Conservation (phyloP, 345 rosid genomes). For the Microcos paniculata region DNA sequence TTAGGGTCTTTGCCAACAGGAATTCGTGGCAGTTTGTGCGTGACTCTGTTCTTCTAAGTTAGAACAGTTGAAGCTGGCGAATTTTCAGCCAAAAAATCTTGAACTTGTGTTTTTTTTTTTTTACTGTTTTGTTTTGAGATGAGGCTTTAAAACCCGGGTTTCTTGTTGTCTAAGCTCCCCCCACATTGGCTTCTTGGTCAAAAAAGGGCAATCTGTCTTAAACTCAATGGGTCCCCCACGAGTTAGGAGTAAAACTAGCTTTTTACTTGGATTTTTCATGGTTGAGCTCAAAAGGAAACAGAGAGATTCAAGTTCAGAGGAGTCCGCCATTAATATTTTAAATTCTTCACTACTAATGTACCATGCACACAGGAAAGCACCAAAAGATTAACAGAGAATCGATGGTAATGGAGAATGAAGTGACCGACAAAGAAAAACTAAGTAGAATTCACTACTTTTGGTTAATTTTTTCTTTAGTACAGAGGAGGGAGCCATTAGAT, state of each 20-base stretch:
- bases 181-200: not conserved
- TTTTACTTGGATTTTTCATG: not conserved
- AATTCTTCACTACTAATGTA: not conserved
- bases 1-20: not conserved
- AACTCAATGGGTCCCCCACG: not conserved
- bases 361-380: not conserved
- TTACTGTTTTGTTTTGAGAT: not conserved
- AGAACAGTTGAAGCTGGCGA: constrained; percentile 3
- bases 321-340: not conserved
- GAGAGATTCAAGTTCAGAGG: not conserved
- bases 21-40: not conserved
- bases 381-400: not conserved
- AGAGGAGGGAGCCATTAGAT: constrained; percentile 56
- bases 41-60: too few species aligned
- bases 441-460: not conserved
- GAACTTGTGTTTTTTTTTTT: not conserved
- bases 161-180: not conserved
- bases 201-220: not conserved
- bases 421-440: not conserved
- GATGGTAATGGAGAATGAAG: not conserved
- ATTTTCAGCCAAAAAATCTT: constrained; percentile 21
- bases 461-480: constrained; percentile 17
- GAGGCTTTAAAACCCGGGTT: not conserved
- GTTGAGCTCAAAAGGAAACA: not conserved
- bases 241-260: not conserved